Evolutionary conservation across 805 yeast species (phyloP), one percentile per base, ranked within the genome.

Genomic region (Starmerella davenportii): DNA sequence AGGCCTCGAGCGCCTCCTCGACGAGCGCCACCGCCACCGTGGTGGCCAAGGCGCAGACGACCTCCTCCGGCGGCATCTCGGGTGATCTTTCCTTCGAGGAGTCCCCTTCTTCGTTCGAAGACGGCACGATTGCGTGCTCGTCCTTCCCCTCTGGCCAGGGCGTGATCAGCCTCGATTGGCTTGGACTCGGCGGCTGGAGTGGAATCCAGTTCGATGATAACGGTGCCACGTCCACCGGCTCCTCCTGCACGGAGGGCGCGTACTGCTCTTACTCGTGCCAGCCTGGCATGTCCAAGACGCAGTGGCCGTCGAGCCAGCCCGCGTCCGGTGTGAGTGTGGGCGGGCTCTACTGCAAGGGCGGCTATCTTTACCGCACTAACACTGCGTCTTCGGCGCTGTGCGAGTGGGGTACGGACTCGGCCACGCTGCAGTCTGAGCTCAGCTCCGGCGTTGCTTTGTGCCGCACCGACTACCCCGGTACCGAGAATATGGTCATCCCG

Each of bases 381-480:
- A 53, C 74, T 32, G 63, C 67, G 60, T 47, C 71, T 42, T 63
- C 72, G 51, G 63, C 72, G 64, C 70, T 87, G 55, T 87, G 98
- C 69, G 81, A 69, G 56, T 79, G 93, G 87, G 96, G 94, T 56
- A 61, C 56, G 28, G 66, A 72, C 39, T 59, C 76, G 38, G 92
- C 93, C 36, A 56, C 60, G 38, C 85, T 79, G 50, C 77, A 67
- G 42, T 72, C 74, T 52, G 66, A 79, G 51, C 62, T 80, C 42
- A 55, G 59, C 48, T 57, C 76, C 43, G 68, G 68, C 38, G 84
- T 87, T 52, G 87, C 96, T 43, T 64, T 90, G 54, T 90, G 98
- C 71, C 79, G 95, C 69, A 87, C 98, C 45, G 98, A 87, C 61
- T 87, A 87, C 73, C 98, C 98, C 56, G 98, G 98, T 66, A 77